Evolutionary conservation across 192 early-diverging fungal species (phyloP).

Genomic region (Allomyces macrogynus): DNA sequence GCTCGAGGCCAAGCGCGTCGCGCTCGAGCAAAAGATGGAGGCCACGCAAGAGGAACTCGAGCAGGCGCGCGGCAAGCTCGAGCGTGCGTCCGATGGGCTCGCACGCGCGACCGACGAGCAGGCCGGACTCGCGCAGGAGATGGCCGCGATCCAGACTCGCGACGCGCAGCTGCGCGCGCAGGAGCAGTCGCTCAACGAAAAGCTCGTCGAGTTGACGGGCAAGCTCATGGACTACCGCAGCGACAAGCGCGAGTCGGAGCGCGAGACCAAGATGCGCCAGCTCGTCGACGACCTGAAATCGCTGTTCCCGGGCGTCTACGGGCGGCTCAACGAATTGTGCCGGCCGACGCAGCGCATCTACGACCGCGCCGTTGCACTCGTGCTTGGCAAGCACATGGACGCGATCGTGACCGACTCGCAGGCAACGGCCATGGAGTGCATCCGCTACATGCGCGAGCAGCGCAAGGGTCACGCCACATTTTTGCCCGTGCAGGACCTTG

Average conservation of each 20-base stretch:
- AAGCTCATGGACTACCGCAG: conserved; percentile 60
- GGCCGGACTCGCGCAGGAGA: neutral
- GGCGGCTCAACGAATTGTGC: conserved; percentile 72
- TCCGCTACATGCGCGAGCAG: conserved; percentile 82
- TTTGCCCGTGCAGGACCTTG: conserved; percentile 71
- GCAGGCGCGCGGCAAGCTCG: neutral
- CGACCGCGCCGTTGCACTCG: conserved; percentile 61
- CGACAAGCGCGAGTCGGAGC: conserved; percentile 64
- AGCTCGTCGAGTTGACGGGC: conserved; percentile 52
- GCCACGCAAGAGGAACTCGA: neutral
- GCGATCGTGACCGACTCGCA: conserved; percentile 85
- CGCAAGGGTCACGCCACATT: conserved; percentile 80
- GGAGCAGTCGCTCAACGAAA: conserved; percentile 65
- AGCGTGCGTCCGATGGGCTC: neutral
- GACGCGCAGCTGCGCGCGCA: conserved; percentile 8
- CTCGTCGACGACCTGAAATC: conserved; percentile 57
- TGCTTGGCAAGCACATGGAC: conserved; percentile 80
- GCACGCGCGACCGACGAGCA: neutral
- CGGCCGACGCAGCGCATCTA: conserved; percentile 84
- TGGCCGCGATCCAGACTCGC: neutral
- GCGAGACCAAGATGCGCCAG: conserved; percentile 55
- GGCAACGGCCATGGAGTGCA: conserved; percentile 86
- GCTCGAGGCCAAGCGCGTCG: conserved; percentile 5
- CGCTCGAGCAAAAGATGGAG: conserved; percentile 9
- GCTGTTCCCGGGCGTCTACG: conserved; percentile 75